Conservation (phyloP, 805 yeast genomes). For the Candida anglica region DNA sequence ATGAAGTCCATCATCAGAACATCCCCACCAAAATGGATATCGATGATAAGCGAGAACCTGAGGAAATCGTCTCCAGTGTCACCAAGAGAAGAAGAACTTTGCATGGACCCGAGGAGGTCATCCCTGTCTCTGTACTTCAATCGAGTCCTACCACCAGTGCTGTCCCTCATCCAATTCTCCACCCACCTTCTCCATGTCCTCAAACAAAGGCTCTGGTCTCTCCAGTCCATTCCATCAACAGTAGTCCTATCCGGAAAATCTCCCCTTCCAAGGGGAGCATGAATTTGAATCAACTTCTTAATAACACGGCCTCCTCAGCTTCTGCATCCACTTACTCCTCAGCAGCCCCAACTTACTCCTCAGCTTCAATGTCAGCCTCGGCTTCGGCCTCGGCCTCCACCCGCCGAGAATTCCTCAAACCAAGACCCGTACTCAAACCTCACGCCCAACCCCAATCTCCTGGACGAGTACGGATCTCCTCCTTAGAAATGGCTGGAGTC, state of each 20-base stretch:
- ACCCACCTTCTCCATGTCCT: background rate
- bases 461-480: conserved; percentile 16
- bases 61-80: conserved; percentile 3
- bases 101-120: conserved; percentile 37
- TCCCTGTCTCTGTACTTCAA: background rate
- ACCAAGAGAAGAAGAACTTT: conserved; percentile 36
- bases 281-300: conserved; percentile 30
- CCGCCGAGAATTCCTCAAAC: conserved; percentile 12
- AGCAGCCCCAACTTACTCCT: too few relatives aligned
- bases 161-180: background rate
- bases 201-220: background rate
- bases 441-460: background rate
- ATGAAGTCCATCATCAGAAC: conserved; percentile 1
- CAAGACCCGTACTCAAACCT: conserved; percentile 3
- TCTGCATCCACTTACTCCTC: conserved; percentile 23
- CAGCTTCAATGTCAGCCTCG: too few relatives aligned
- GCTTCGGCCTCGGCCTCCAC: conserved; percentile 16
- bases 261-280: conserved; percentile 39
- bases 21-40: background rate
- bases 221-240: conserved; percentile 1
- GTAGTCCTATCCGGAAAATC: conserved; percentile 23
- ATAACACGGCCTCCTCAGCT: conserved; percentile 9
- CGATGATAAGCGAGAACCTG: conserved; percentile 3
- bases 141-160: conserved; percentile 2
- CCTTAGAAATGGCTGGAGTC: conserved; percentile 36